phyloP scores from a whole-genome alignment of 495 filamentous ascomycete genomes.

The Penicillium silybi region DNA sequence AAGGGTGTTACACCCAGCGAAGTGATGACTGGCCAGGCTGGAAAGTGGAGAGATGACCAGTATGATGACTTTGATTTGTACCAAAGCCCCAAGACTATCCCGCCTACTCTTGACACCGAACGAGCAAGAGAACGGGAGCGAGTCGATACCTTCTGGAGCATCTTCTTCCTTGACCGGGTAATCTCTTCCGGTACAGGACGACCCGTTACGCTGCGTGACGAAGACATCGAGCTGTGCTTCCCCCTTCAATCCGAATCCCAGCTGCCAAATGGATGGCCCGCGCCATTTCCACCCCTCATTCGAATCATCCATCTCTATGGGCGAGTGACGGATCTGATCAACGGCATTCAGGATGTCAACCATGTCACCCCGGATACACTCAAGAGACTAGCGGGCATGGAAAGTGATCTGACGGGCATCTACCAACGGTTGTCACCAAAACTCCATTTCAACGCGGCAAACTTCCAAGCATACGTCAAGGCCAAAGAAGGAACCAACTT shows the following conservation, averaged over 20 bases:
- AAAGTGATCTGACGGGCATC: slow-evolving; percentile 71
- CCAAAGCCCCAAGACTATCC: slow-evolving; percentile 16
- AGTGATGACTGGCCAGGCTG: slow-evolving; percentile 44
- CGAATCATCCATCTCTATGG: slow-evolving; percentile 82
- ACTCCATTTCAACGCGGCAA: slow-evolving; percentile 74
- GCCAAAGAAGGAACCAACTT: slow-evolving; percentile 77
- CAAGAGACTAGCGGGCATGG: slow-evolving; percentile 64
- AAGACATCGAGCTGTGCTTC: slow-evolving; percentile 75
- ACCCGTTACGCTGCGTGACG: slow-evolving; percentile 73
- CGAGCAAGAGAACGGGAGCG: slow-evolving; percentile 64
- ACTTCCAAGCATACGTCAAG: slow-evolving; percentile 74
- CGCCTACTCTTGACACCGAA: slow-evolving; percentile 32
- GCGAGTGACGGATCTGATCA: slow-evolving; percentile 74
- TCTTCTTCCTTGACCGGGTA: slow-evolving; percentile 80
- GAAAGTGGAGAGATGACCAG: slow-evolving; percentile 40
- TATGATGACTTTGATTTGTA: slow-evolving; percentile 36
- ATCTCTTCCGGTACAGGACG: slow-evolving; percentile 81
- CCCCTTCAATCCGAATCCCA: slow-evolving; percentile 59
- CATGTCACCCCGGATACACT: slow-evolving; percentile 69
- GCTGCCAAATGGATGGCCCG: slow-evolving; percentile 59
- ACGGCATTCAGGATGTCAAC: slow-evolving; percentile 72
- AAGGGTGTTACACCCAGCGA: slow-evolving; percentile 50
- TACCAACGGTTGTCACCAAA: slow-evolving; percentile 68
- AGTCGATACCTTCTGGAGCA: slow-evolving; percentile 80
- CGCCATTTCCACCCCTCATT: slow-evolving; percentile 73